Percentiles rank a stretch among this genome's conserved stretches.
These are phyloP conservation scores for Barnettozyma hawaiiensis DNA, from an alignment of 1,139 yeast genomes.

Conservation along the genomic window DNA sequence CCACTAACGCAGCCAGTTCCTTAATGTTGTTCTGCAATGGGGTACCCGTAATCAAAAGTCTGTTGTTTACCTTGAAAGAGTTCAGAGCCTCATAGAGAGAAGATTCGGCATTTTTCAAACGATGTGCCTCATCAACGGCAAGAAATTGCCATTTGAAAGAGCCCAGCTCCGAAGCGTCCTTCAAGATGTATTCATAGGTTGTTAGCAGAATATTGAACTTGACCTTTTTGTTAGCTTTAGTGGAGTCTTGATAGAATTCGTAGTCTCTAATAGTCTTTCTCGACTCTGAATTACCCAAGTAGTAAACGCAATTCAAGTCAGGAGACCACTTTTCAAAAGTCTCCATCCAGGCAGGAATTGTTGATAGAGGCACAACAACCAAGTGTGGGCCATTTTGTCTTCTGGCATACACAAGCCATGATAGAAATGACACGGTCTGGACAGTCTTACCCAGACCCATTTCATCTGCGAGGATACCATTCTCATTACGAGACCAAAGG, in stretches of 20 bases:
- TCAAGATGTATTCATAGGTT: conserved; percentile 91
- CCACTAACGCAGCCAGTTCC: conserved; percentile 91
- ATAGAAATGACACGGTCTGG: conserved; percentile 89
- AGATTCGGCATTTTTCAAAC: conserved; percentile 90
- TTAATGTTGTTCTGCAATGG: conserved; percentile 94
- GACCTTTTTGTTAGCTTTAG: conserved; percentile 47
- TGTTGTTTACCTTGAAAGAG: conserved; percentile 76
- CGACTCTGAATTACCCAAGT: conserved; percentile 87
- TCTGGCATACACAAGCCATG: conserved; percentile 92
- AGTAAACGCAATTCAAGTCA: conserved; percentile 85
- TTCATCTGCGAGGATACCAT: conserved; percentile 97
- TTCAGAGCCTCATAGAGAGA: conserved; percentile 84
- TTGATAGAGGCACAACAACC: conserved; percentile 92
- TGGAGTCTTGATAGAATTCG: conserved; percentile 56
- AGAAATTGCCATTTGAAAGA: conserved; percentile 88
- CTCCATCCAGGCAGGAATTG: conserved; percentile 99
- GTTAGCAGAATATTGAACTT: conserved; percentile 87
- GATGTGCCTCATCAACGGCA: conserved; percentile 98
- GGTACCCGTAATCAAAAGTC: conserved; percentile 93
- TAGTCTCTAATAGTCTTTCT: conserved; percentile 76
- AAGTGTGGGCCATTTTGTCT: conserved; percentile 96
- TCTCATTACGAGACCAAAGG: conserved; percentile 94
- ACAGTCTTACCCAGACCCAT: conserved; percentile 99
- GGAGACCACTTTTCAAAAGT: conserved; percentile 98
- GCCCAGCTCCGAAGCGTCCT: conserved; percentile 79